Evolutionary conservation across 2,329 filamentous ascomycete genomes (phyloP), one percentile per base, ranked within the genome.

Genomic region (Bipolaris sorokiniana): DNA sequence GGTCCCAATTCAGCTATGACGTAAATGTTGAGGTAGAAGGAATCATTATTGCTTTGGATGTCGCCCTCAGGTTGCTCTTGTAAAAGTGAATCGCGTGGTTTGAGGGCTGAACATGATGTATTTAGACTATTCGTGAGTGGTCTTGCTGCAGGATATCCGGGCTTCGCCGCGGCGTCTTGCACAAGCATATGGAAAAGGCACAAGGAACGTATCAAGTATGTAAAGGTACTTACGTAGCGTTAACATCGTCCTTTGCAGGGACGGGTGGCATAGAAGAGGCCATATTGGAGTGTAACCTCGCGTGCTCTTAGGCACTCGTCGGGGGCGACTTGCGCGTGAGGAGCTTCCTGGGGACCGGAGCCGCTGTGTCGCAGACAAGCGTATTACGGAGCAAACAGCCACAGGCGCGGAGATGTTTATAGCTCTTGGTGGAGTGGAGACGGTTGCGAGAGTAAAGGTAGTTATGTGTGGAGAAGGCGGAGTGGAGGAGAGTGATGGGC

Each of bases 221-320:
- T 16, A 16, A 16, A 41, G 28, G 36, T 40, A 82, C 85, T 79
- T 76, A 87, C 85, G 86, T 88, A 75, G 84, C 84, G 46, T 82
- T 80, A 34, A 88, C 77, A 72, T 86, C 83, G 73, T 86, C 84
- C 76, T 83, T 84, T 64, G 81, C 80, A 57, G 82, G 82, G 51
- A 82, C 76, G 54, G 75, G 75, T 7, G 76, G 76, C 76, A 78
- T 78, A 28, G 56, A 57, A 33, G 71, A 69, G 48, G 73, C 64
- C 74, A 75, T 74, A 51, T 42, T 62, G 60, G 62, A 58, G 46
- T 61, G 54, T 58, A 56, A 58, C 59, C 68, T 73, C 68, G 69
- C 68, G 68, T 72, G 70, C 72, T 69, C 67, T 60, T 62, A 63
- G 61, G 68, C 70, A 70, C 72, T 62, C 67, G 72, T 71, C 60